Evolutionary conservation across 176 grass and related monocot species (phyloP).

Genomic region (Puya raimondii): DNA sequence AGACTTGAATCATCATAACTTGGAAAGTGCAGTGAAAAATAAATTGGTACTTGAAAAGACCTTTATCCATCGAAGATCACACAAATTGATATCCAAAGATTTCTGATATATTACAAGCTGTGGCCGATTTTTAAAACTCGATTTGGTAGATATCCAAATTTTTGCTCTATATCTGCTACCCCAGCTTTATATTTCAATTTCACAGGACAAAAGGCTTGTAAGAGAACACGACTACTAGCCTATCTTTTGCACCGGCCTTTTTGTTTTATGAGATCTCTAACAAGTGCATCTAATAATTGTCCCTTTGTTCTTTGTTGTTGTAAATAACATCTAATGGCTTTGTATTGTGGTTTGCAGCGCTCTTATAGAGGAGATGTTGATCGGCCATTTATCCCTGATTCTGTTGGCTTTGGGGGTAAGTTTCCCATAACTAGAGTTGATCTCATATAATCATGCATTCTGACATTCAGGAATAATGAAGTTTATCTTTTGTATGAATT

Average conservation of each 20-base stretch:
- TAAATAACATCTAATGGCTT: conserved; percentile 17
- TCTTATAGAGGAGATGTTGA: conserved; percentile 70
- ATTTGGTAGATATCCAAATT: too few species aligned
- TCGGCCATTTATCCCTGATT: conserved; percentile 51
- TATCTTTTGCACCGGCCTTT: not conserved
- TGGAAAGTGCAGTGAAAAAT: too few species aligned
- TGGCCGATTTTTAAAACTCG: too few species aligned
- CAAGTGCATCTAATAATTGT: too few species aligned
- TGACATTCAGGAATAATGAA: not conserved
- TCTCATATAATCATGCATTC: conserved; percentile 1
- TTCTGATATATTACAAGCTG: too few species aligned
- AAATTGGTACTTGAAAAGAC: too few species aligned
- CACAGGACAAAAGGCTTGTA: too few species aligned
- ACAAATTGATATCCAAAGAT: too few species aligned
- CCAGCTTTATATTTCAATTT: too few species aligned
- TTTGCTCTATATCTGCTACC: too few species aligned
- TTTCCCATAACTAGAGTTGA: conserved; percentile 8
- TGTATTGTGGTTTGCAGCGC: conserved; percentile 44
- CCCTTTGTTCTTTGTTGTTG: not conserved
- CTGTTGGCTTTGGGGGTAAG: conserved; percentile 76
- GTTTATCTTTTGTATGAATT: conserved; percentile 20
- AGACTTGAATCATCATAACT: too few species aligned
- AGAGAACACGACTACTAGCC: not conserved
- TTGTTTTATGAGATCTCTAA: not conserved
- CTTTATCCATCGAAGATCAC: too few species aligned